phyloP scores from a whole-genome alignment of 805 yeast species.

The Tetrapisispora phaffii region DNA sequence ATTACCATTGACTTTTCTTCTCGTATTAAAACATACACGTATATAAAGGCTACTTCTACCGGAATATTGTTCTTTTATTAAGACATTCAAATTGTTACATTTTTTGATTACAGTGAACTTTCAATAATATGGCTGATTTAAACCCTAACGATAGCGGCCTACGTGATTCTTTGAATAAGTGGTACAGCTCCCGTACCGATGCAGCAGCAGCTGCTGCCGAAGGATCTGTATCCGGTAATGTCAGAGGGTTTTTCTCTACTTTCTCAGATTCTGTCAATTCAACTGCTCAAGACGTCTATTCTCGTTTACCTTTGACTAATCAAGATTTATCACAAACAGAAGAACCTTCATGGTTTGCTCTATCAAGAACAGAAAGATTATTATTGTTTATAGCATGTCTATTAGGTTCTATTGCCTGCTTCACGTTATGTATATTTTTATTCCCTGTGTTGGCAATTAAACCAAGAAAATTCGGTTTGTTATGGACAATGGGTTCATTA shows the following conservation, averaged over 20 bases:
- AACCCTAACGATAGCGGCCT: constrained; percentile 9
- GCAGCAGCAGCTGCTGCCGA: constrained; percentile 7
- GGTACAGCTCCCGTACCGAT: constrained; percentile 29
- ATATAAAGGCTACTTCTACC: too few species aligned
- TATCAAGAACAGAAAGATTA: constrained; percentile 72
- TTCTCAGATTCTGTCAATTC: constrained; percentile 32
- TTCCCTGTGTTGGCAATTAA: constrained; percentile 83
- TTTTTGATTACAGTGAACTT: background rate
- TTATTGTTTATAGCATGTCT: constrained; percentile 70
- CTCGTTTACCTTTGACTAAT: constrained; percentile 54
- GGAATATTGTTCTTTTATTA: too few species aligned
- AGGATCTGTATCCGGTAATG: constrained; percentile 7
- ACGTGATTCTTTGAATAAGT: constrained; percentile 33
- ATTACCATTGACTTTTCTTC: too few species aligned
- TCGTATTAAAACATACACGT: too few species aligned
- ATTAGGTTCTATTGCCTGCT: constrained; percentile 69
- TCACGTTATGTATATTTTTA: constrained; percentile 67
- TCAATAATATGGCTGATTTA: background rate
- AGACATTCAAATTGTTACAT: background rate
- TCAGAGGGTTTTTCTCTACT: constrained; percentile 30
- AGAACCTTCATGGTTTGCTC: constrained; percentile 69
- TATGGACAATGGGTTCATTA: constrained; percentile 88
- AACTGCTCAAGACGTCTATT: constrained; percentile 48
- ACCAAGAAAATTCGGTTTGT: constrained; percentile 81
- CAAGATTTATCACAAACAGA: constrained; percentile 37